Base-by-base conservation (phyloP, 805 yeast species). In the Candida koratica region DNA sequence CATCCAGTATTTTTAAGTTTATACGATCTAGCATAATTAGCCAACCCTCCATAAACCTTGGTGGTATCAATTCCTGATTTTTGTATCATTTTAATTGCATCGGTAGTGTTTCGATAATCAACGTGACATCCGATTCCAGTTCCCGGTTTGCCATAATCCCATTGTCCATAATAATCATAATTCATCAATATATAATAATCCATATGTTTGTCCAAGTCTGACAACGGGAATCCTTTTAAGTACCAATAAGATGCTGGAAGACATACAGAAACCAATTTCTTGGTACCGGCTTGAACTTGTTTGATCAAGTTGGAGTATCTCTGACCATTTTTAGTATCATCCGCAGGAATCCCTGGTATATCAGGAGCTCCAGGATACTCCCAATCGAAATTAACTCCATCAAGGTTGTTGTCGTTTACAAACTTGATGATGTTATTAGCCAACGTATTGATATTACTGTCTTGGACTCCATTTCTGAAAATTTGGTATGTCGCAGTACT, bases 301-400 rank as follows among this genome's bases (percentile, higher is more conserved):
- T 38, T 43, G n/a, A 50, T 31, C 11, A 50, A 40, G 5, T 38
- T 36, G 16, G 42, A 32, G 25, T 44, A 50, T 9, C 42, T 44
- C 11, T 35, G 19, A 4, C 53, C 52, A 13, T 30, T 30, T 4
- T 38, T 28, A 16, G 14, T 33, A 26, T 37, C 33, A 28, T 35
- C 49, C 13, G 35, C 40, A 17, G 47, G 43, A n/a, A 45, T 43
- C 10, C 42, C 44, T 5, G 47, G 34, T 9, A 43, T 37, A 33
- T 36, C 53, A 11, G 35, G 22, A 4, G 8, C 37, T 31, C 29
- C 36, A 18, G 54, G 54, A 20, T 41, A 49, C 37, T 50, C 54
- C 54, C 54, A 50, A 35, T 50, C 53, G 5, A 50, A 40, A 39
- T 50, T 43, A 27, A 45, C 34, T 16, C 54, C 54, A 38, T 47